Evolutionary conservation across 305 asterid species (phyloP).

Genomic region (Withania somnifera): DNA sequence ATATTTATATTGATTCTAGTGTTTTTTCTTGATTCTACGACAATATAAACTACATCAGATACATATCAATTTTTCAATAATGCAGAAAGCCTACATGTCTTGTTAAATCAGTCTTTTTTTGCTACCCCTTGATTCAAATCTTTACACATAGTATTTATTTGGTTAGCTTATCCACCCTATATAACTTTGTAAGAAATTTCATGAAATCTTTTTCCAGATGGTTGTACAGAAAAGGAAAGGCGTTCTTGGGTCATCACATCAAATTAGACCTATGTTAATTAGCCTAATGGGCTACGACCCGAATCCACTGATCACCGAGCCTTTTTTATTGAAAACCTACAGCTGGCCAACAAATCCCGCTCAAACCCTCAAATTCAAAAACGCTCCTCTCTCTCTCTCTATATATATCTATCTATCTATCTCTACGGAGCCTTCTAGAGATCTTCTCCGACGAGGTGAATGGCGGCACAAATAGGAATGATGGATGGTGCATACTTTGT

Average conservation of each 20-base stretch:
- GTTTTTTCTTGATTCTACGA: too few species aligned
- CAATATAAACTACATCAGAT: too few species aligned
- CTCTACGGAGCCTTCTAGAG: not conserved
- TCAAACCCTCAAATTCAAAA: slow-evolving; percentile 35
- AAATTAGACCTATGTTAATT: not conserved
- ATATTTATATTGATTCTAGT: too few species aligned
- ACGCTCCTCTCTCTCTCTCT: not conserved
- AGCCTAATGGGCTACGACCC: not conserved
- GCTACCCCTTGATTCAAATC: too few species aligned
- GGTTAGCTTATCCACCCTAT: not conserved
- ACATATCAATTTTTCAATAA: too few species aligned
- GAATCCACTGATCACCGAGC: not conserved
- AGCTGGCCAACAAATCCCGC: slow-evolving; percentile 25
- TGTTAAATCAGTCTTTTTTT: too few species aligned
- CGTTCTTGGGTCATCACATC: not conserved
- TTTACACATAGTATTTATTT: too few species aligned
- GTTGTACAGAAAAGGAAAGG: not conserved
- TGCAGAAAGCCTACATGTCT: too few species aligned
- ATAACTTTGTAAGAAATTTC: not conserved
- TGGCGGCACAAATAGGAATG: slow-evolving; percentile 83
- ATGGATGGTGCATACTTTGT: slow-evolving; percentile 93
- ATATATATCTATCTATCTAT: not conserved
- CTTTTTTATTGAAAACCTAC: not conserved
- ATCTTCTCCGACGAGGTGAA: not conserved
- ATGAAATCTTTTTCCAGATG: not conserved